Evolutionary conservation across 345 rosid species (phyloP).

Genomic region (Angophora floribunda): DNA sequence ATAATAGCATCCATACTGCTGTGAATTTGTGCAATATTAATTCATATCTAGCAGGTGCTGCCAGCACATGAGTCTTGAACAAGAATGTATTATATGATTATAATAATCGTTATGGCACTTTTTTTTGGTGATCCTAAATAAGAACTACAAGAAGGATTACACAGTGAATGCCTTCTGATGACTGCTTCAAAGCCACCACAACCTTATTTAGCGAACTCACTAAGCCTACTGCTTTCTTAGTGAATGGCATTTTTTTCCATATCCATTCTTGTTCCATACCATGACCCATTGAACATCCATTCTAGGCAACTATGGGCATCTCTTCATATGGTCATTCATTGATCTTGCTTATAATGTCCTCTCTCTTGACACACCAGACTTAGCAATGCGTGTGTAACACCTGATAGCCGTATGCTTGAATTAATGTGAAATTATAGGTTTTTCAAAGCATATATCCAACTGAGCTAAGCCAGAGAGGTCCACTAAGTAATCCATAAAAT

Average conservation of each 20-base stretch:
- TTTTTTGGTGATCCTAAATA: background rate
- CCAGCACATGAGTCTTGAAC: background rate
- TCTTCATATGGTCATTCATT: background rate
- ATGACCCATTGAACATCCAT: background rate
- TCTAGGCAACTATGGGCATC: background rate
- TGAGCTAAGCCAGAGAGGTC: background rate
- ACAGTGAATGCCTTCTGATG: background rate
- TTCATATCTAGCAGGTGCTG: background rate
- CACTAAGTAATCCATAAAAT: background rate
- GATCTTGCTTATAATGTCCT: background rate
- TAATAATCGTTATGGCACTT: background rate
- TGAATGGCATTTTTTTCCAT: background rate
- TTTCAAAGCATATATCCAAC: background rate
- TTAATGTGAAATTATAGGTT: background rate
- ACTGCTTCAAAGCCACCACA: background rate
- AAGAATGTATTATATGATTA: background rate
- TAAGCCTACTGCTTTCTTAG: background rate
- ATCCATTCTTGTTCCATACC: background rate
- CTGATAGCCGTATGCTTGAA: background rate
- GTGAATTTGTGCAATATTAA: background rate
- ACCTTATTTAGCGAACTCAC: background rate
- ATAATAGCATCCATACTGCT: background rate
- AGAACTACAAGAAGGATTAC: background rate
- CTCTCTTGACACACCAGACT: background rate
- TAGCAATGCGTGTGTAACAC: background rate